Conservation (phyloP, 371 early-diverging fungal genomes). For the Circinella umbellata region DNA sequence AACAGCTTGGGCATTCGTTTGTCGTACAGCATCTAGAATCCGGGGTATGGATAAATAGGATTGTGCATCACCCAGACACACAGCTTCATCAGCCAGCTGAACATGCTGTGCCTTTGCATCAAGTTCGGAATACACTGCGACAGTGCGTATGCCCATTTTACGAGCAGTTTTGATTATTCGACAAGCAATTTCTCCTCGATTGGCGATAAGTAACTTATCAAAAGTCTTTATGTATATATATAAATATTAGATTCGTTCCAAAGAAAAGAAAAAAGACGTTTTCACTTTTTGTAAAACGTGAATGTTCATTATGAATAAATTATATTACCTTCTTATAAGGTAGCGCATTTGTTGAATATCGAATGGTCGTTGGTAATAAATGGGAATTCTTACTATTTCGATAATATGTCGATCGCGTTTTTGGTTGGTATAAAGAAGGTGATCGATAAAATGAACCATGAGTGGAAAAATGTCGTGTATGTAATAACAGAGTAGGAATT, state of each 20-base stretch:
- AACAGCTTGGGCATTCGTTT: conserved; percentile 76
- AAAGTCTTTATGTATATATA: conserved; percentile 38
- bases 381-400: neutral
- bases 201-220: conserved; percentile 58
- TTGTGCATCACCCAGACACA: conserved; percentile 67
- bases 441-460: neutral
- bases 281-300: neutral
- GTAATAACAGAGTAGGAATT: neutral
- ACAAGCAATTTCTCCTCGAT: conserved; percentile 59
- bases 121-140: conserved; percentile 67
- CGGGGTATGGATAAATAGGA: conserved; percentile 75
- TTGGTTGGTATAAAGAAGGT: neutral
- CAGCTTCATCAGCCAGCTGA: conserved; percentile 82
- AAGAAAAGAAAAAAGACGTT: neutral
- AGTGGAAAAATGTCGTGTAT: neutral
- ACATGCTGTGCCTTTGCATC: conserved; percentile 85
- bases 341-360: neutral
- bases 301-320: neutral
- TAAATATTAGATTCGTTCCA: neutral
- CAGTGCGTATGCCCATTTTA: conserved; percentile 52
- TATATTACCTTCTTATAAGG: neutral
- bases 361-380: neutral
- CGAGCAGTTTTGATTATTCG: conserved; percentile 58
- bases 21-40: conserved; percentile 63
- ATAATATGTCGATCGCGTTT: neutral